A percentile compares a stretch with the other conserved stretches of the same genome.
phyloP scores from a whole-genome alignment of 2,329 filamentous ascomycete species.

The Aspergillus fumigatus region DNA sequence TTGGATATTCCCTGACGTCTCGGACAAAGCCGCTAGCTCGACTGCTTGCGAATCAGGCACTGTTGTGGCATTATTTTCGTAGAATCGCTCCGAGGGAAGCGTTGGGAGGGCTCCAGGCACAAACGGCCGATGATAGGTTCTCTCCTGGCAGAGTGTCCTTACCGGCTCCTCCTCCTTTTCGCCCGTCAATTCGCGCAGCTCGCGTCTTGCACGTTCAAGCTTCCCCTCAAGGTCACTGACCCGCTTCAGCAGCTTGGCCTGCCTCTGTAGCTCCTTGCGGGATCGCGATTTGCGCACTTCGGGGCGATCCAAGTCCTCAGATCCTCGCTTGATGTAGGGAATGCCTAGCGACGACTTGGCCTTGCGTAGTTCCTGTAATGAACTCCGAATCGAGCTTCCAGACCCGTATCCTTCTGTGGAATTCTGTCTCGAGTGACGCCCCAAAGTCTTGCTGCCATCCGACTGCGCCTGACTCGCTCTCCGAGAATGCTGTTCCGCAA shows the following conservation, averaged over 20 bases:
- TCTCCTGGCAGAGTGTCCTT: conserved; percentile 20
- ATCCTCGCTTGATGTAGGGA: conserved; percentile 21
- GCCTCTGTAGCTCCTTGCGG: conserved; percentile 53
- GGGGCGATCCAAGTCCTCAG: conserved; percentile 21
- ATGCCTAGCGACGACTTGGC: conserved; percentile 28
- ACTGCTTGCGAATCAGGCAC: conserved; percentile 7
- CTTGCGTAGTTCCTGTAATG: conserved; percentile 34
- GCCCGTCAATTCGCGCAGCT: conserved; percentile 48
- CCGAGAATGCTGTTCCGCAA: conserved; percentile 31
- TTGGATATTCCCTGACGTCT: conserved; percentile 5
- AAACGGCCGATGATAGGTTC: conserved; percentile 32
- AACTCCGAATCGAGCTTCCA: conserved; percentile 27
- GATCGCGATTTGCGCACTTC: conserved; percentile 47
- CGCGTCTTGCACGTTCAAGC: conserved; percentile 50
- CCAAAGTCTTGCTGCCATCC: conserved; percentile 16
- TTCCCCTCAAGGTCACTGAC: conserved; percentile 59
- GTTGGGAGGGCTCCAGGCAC: conserved; percentile 41
- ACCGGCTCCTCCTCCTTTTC: conserved; percentile 26
- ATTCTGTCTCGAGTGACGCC: conserved; percentile 12
- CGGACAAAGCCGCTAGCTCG: conserved; percentile 8
- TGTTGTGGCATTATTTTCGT: conserved; percentile 23
- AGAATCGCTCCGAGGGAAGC: conserved; percentile 44
- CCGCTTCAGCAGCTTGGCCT: conserved; percentile 54
- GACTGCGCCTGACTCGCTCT: conserved; percentile 30
- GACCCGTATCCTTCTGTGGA: conserved; percentile 15